Conservation (phyloP, 2,329 filamentous ascomycete species). For the Esteya vermicola region DNA sequence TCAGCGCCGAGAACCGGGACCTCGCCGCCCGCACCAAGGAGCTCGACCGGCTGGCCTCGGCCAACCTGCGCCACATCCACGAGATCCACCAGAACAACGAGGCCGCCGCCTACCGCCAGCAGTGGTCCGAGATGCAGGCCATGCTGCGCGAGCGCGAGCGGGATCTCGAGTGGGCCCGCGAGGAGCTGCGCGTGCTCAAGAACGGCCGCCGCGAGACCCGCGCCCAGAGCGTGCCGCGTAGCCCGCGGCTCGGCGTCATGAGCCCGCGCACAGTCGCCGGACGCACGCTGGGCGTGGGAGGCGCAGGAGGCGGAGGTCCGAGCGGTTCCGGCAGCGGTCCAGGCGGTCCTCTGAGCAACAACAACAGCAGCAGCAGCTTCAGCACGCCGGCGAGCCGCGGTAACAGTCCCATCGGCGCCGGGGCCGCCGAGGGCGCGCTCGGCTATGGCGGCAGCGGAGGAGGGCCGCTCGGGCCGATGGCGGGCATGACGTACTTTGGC, state of each 20-base stretch:
- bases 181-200: conserved; percentile 33
- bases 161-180: conserved; percentile 31
- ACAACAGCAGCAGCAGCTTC: conserved; percentile 11
- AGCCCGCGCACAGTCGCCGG: conserved; percentile 26
- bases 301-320: no score
- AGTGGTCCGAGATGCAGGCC: conserved; percentile 25
- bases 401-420: conserved; percentile 29
- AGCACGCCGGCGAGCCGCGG: conserved; percentile 24
- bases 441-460: conserved; percentile 1
- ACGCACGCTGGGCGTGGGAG: conserved; percentile 12
- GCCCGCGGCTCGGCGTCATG: conserved; percentile 38
- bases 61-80: conserved; percentile 32
- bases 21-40: conserved; percentile 27
- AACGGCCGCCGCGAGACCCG: conserved; percentile 40
- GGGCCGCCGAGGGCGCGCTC: conserved; percentile 9
- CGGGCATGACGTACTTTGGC: conserved; percentile 25
- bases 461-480: conserved; percentile 7
- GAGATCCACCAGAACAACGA: conserved; percentile 26
- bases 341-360: conserved; percentile 11
- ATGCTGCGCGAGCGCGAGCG: conserved; percentile 34
- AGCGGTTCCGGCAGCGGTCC: conserved; percentile 2
- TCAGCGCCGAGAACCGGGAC: conserved; percentile 30
- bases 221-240: conserved; percentile 40
- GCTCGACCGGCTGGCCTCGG: conserved; percentile 26
- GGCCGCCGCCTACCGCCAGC: conserved; percentile 18